Base-by-base conservation (phyloP, 805 yeast genomes). In the Saccharomycopsis microspora region DNA sequence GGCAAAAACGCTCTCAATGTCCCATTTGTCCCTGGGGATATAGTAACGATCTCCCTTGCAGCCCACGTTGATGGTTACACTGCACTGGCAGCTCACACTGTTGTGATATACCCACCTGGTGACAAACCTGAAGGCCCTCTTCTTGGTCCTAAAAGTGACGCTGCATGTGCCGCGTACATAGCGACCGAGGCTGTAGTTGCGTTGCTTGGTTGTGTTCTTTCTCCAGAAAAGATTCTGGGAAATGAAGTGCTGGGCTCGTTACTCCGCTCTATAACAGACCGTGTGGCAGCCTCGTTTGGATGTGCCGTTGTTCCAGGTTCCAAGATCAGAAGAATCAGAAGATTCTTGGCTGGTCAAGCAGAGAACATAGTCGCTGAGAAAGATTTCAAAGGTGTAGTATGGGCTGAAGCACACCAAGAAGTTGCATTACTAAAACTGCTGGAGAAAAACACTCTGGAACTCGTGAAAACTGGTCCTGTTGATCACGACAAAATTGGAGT, bases 11-110 rank as follows among this genome's bases (percentile, higher is more conserved):
- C 54, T 46, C 63, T 44, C 10, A 46, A 52, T 32, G 40, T 39
- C 31, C 39, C 64, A 46, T 76, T 85, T 57, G 62, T 64, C 47
- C 77, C 78, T 29, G 97, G 97, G 44, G 97, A 93, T 63, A 72
- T 89, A 43, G 86, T 86, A 34, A 89, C 90, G 53, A 74, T 93
- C 49, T 70, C 84, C 8, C 71, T 90, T 32, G 98, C 97, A 43
- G 89, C 83, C 51, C 97, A 93, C 55, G 77, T 93, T 56, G 98
- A 93, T 64, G 98, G 98, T 48, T 93, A 89, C 68, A 85, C 97
- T 8, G 80, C 95, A 1, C 77, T 79, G 61, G 79, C 78, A 7
- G 78, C 95, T 32, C 98, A 93, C 64, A 89, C 97, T 1, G 60
- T 87, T 53, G 93, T 88, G 32, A 79, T 88, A 46, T 84, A 78